A percentile compares a stretch with the other conserved stretches of the same genome.
These are phyloP conservation scores for Madurella mycetomatis DNA, from an alignment of 2,329 filamentous ascomycete species.

Conservation along the genomic window DNA sequence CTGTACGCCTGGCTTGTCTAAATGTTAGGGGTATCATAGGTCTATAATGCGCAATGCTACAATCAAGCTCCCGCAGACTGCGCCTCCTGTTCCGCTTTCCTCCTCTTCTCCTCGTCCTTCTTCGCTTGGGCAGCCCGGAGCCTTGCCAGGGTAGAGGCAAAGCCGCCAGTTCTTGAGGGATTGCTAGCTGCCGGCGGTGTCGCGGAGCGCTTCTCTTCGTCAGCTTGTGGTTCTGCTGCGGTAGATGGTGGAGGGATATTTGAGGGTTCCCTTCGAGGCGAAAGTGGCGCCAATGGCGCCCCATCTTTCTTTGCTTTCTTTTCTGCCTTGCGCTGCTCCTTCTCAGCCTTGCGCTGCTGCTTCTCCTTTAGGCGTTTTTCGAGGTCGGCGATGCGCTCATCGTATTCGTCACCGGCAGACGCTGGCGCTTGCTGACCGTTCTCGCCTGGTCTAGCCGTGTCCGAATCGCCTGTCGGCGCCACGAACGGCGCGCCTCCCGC, in stretches of 20 bases:
- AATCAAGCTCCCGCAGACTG: constrained; percentile 17
- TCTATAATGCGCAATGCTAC: not conserved
- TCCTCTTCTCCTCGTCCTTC: constrained; percentile 43
- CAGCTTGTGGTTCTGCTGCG: constrained; percentile 32
- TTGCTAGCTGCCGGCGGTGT: not conserved
- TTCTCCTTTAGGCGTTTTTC: constrained; percentile 41
- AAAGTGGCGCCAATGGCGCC: constrained; percentile 14
- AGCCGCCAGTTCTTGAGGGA: constrained; percentile 9
- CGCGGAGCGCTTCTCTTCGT: constrained; percentile 29
- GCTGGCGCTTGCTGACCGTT: not conserved
- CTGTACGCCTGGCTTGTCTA: not conserved
- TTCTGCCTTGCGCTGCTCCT: constrained; percentile 40
- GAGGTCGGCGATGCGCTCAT: constrained; percentile 40
- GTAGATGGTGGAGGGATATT: constrained; percentile 9
- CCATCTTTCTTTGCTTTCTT: constrained; percentile 29
- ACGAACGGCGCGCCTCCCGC: not conserved
- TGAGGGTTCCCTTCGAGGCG: not conserved
- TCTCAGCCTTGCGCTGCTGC: constrained; percentile 37
- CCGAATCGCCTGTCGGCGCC: not conserved
- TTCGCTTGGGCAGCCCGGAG: constrained; percentile 55
- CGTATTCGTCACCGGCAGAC: constrained; percentile 18
- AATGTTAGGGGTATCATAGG: constrained; percentile 2
- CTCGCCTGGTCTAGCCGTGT: not conserved
- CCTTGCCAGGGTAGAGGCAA: constrained; percentile 48
- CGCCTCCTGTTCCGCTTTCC: constrained; percentile 39